Evolutionary conservation across 768 basidiomycete species (phyloP), one percentile per base, ranked within the genome.

Genomic region (Leccinum incarnatum): DNA sequence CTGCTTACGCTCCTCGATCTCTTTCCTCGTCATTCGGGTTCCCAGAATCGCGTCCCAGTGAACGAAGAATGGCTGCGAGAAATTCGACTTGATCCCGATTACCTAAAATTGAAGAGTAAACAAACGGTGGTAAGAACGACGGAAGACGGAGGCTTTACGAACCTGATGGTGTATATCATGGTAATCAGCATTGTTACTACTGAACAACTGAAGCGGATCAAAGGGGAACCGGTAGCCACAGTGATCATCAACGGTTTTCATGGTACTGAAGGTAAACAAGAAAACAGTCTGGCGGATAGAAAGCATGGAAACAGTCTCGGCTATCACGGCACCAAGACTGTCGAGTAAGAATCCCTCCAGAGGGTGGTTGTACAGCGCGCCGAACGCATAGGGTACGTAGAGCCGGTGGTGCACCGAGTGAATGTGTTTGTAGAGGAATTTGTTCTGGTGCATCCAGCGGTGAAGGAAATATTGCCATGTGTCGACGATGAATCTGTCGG

Each of bases 401-500:
- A 99, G 85, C 9, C 94, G 83, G 72, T 99, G 97, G 74, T 99
- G 97, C 74, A 89, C 87, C 0, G 93, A 93, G 73, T 99, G 97
- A 62, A 98, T 80, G 54, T 91, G 85, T 63, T 86, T 90, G 78
- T 96, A 99, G 32, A 98, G 80, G 74, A 83, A 98, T 64, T 86
- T 90, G 78, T 92, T 93, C 66, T 83, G 75, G 76, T 98, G 97
- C 88, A 97, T 93, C 46, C 78, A 74, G 40, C 96, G 93, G 71
- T 99, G 97, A 19, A 93, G 79, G 76, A 95, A 95, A 75, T 98
- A 99, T 73, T 99, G 95, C 94, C 94, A 98, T 32, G 95, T 95
- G 76, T 99, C 97, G 65, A 98, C 87, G 58, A 95, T 69, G 73
- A 97, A 91, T 78, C 97, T 96, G 23, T 19, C 23, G 40, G 21